These are phyloP conservation scores for Tolypocladium guangdongense DNA, from an alignment of 2,329 filamentous ascomycete genomes.

Conservation along the genomic window DNA sequence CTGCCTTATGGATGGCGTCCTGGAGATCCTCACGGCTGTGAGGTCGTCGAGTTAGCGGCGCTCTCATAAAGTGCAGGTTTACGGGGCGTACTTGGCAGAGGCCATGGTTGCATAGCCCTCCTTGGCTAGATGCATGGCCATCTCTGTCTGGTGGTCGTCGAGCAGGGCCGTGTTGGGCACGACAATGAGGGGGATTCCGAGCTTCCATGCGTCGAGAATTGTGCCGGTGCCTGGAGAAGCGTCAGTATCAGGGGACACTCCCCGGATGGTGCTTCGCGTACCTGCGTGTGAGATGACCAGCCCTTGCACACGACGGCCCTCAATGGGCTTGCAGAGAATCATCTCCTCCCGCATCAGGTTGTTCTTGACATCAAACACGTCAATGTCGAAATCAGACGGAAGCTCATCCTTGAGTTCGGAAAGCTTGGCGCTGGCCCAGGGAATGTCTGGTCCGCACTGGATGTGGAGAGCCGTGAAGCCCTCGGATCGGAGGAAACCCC, in stretches of 20 bases:
- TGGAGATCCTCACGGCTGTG: conserved; percentile 20
- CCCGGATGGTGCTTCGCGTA: conserved; percentile 26
- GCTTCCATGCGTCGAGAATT: conserved; percentile 70
- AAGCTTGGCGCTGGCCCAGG: conserved; percentile 17
- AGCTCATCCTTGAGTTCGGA: conserved; percentile 10
- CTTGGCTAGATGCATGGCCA: conserved; percentile 64
- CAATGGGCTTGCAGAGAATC: conserved; percentile 35
- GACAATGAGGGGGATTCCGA: conserved; percentile 69
- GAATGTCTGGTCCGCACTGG: conserved; percentile 66
- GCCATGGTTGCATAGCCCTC: conserved; percentile 71
- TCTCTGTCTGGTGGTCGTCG: conserved; percentile 83
- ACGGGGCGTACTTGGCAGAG: conserved; percentile 43
- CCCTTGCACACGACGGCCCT: conserved; percentile 45
- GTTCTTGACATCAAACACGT: conserved; percentile 20
- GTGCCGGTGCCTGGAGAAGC: conserved; percentile 64
- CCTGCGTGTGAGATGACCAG: conserved; percentile 84
- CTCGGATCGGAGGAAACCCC: conserved; percentile 44
- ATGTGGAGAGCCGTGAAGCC: conserved; percentile 64
- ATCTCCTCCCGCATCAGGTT: conserved; percentile 37
- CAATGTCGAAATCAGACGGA: conserved; percentile 14
- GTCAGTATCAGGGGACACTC: not conserved
- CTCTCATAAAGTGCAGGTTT: not conserved
- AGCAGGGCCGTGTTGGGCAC: conserved; percentile 76
- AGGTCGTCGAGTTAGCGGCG: not conserved
- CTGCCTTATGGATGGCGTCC: conserved; percentile 25